Conservation (phyloP, 495 filamentous ascomycete species). For the Penicillium parvum region DNA sequence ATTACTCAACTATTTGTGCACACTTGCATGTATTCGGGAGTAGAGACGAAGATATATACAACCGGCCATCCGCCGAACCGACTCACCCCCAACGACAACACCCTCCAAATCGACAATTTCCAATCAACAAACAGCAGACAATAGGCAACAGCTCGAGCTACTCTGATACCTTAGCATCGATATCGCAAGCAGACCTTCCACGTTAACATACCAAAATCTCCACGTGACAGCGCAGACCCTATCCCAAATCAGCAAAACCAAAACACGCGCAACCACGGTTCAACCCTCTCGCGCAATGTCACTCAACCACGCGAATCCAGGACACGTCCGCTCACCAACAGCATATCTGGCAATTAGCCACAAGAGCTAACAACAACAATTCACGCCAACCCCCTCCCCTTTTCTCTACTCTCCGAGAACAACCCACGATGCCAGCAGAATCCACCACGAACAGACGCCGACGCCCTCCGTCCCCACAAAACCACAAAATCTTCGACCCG, state of each 20-base stretch:
- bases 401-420: not conserved
- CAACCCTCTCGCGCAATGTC: not conserved
- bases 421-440: not conserved
- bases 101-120: no score
- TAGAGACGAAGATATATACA: no score
- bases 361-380: not conserved
- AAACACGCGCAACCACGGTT: slow-evolving; percentile 7
- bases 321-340: no score
- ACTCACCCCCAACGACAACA: no score
- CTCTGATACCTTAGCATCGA: no score
- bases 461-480: slow-evolving; percentile 11
- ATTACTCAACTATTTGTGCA: no score
- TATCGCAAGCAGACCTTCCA: no score
- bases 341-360: not conserved
- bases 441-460: not conserved
- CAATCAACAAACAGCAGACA: no score
- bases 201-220: not conserved
- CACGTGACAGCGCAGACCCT: slow-evolving; percentile 7
- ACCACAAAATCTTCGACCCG: slow-evolving; percentile 61
- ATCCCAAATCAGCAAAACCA: slow-evolving; percentile 12
- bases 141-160: no score
- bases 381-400: not conserved
- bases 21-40: no score
- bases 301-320: no score
- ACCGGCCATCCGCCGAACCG: no score